Base-by-base conservation (phyloP, 192 early-diverging fungal genomes). In the Kappamyces sp. region DNA sequence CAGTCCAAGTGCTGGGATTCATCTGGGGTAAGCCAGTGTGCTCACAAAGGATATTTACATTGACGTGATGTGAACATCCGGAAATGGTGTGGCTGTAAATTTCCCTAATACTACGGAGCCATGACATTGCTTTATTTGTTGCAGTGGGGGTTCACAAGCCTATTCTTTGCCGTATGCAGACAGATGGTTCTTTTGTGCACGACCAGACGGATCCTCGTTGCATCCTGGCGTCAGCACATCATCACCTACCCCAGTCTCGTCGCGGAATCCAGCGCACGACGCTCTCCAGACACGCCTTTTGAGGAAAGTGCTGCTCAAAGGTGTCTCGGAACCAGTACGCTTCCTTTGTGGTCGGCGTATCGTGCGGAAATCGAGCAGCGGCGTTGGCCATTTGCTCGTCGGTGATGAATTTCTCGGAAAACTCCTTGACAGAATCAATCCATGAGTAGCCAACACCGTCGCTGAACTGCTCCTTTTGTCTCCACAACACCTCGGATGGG, bases 381-480 rank as follows among this genome's bases (percentile, higher is more conserved):
- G 85, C 85, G 12, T 63, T 69, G 5, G 83, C 85, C 57, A 96
- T 83, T 34, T 78, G 75, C 39, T 78, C 88, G 51, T 96, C 91
- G 30, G 87, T 85, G 5, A 98, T 83, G 45, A 77, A 76, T 36
- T 55, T 50, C 35, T 79, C 71, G 11, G 89, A 75, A 50, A 75
- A 72, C 6, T 87, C 84, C 77, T 91, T 93, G 49, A 98, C 76
- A n/a, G 84, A 75, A 69, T 98, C 96, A 60, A 98, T 98, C 96
- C 96, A 98, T 58, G 78, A 73, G 77, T 98, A 98, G 14, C 96
- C 96, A 38, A 98, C 96, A 59, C 96, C 96, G 61, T 98, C 96
- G 38, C 86, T 89, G 81, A 98, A 96, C 72, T 98, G 95, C 74
- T 98, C 95, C 84, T 98, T 95, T 73, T 96, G 96, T 61, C 94